Conservation (phyloP, 805 yeast species). For the Metschnikowia proteae region DNA sequence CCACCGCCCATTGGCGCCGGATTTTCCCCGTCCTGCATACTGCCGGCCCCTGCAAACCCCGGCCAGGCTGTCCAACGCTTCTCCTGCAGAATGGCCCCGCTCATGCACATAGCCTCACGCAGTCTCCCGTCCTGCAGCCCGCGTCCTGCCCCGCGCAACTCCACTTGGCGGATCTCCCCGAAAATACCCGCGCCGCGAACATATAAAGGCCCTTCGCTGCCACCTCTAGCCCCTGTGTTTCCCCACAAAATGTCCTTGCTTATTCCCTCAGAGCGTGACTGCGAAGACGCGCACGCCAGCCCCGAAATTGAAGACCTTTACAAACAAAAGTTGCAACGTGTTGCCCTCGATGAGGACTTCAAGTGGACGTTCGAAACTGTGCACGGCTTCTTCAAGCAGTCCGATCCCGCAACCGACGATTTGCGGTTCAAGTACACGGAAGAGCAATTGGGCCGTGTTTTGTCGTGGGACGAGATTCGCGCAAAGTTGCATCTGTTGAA, state of each 20-base stretch:
- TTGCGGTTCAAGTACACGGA: slow-evolving; percentile 39
- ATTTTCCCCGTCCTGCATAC: too few relatives aligned
- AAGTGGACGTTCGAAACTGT: slow-evolving; percentile 47
- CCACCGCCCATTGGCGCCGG: too few relatives aligned
- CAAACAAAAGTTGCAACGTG: slow-evolving; percentile 5
- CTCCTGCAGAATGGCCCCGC: background rate
- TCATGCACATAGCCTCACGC: background rate
- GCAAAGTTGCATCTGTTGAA: slow-evolving; percentile 35
- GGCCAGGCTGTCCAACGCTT: too few relatives aligned
- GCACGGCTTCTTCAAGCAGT: slow-evolving; percentile 48
- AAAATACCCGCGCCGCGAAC: background rate
- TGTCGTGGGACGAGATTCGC: slow-evolving; percentile 39
- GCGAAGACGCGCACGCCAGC: slow-evolving; percentile 24
- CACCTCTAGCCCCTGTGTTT: too few relatives aligned
- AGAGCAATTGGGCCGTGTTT: slow-evolving; percentile 43
- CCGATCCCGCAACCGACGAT: slow-evolving; percentile 44
- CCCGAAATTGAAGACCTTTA: slow-evolving; percentile 11
- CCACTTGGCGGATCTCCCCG: too few relatives aligned
- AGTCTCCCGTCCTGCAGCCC: background rate
- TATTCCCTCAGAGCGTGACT: slow-evolving; percentile 24
- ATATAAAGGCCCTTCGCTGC: background rate
- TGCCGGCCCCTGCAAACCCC: too few relatives aligned
- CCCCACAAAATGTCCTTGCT: slow-evolving; percentile 17
- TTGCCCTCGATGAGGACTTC: slow-evolving; percentile 7
- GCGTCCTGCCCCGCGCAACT: background rate